Conservation (phyloP, 2,329 filamentous ascomycete genomes). For the Anthostomella pinea region DNA sequence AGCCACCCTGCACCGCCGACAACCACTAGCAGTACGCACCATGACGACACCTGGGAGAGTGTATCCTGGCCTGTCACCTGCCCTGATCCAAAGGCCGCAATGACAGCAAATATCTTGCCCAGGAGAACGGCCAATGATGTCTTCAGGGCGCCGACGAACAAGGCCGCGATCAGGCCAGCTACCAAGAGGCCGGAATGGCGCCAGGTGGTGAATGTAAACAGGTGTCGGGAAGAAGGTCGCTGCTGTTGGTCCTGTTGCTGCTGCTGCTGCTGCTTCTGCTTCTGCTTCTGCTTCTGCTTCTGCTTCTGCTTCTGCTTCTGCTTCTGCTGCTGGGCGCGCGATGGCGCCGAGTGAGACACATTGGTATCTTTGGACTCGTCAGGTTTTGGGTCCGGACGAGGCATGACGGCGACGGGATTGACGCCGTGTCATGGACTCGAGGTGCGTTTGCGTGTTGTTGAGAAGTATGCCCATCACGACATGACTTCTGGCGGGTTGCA, state of each 20-base stretch:
- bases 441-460: no score
- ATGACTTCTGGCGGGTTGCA: no score
- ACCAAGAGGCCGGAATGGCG: constrained; percentile 55
- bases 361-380: no score
- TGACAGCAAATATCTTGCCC: constrained; percentile 70
- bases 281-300: no score
- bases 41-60: constrained; percentile 52
- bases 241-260: constrained; percentile 3
- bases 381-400: no score
- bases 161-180: constrained; percentile 53
- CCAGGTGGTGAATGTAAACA: constrained; percentile 72
- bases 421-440: no score
- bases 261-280: no score
- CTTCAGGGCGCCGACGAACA: constrained; percentile 59
- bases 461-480: no score
- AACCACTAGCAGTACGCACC: constrained; percentile 60
- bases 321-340: no score
- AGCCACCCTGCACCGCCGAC: constrained; percentile 67
- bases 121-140: constrained; percentile 68
- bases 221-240: constrained; percentile 29
- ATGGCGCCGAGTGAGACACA: no score
- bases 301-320: no score
- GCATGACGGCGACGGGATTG: no score
- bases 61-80: constrained; percentile 48
- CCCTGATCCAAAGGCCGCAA: constrained; percentile 63